phyloP scores from a whole-genome alignment of 345 rosid species.

The Nasturtium officinale region DNA sequence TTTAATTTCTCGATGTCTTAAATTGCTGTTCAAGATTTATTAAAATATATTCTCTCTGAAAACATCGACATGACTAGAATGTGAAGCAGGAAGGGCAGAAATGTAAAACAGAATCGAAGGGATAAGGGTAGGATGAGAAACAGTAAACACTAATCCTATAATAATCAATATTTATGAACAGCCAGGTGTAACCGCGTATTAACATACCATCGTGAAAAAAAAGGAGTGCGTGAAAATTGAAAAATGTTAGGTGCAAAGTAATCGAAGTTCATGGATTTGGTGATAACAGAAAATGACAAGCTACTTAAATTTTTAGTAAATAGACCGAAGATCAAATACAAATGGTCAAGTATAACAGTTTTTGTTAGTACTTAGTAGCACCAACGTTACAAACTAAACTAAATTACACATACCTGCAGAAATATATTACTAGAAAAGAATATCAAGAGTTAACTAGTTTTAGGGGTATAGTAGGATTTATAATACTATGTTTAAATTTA shows the following conservation, averaged over 20 bases:
- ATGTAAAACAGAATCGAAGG: neutral
- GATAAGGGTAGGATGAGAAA: neutral
- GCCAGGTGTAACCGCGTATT: neutral
- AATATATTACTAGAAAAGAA: neutral
- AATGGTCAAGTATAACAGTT: no score
- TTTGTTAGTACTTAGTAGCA: neutral
- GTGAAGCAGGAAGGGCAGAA: neutral
- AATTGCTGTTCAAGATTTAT: neutral
- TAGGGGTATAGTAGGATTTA: neutral
- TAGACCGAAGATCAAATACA: neutral
- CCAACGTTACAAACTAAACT: neutral
- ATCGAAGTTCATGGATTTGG: neutral
- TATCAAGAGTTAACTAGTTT: neutral
- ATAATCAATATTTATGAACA: neutral
- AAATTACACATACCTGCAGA: no score
- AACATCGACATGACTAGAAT: neutral
- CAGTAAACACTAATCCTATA: neutral
- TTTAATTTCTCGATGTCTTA: neutral
- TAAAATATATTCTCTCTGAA: neutral
- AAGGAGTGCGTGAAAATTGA: constrained; percentile 23
- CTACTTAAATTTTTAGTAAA: neutral
- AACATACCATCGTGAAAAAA: constrained; percentile 28
- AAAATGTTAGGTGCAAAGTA: constrained; percentile 13
- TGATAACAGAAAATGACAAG: neutral
- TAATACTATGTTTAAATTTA: no score